These are phyloP conservation scores for Zhuliangozyma parablackwelliae DNA, from an alignment of 1,139 yeast species.

Conservation along the genomic window DNA sequence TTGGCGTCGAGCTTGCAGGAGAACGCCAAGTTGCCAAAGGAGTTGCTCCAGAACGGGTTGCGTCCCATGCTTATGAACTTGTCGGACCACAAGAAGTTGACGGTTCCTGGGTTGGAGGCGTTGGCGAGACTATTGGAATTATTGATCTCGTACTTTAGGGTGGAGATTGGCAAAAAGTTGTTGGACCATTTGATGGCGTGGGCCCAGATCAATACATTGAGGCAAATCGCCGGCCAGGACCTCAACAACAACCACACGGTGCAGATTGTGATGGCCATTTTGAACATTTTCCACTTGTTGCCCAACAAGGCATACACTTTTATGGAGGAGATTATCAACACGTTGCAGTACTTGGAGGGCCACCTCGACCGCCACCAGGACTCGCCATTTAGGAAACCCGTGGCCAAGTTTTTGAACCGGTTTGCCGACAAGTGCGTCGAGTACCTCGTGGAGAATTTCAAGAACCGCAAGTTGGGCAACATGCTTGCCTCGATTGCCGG, in stretches of 20 bases:
- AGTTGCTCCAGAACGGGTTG: constrained; percentile 84
- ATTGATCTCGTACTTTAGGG: constrained; percentile 87
- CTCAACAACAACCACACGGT: constrained; percentile 77
- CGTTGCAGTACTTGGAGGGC: constrained; percentile 74
- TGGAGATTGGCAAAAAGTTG: constrained; percentile 90
- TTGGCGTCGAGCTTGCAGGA: constrained; percentile 79
- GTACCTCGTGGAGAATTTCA: constrained; percentile 65
- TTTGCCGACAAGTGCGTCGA: constrained; percentile 74
- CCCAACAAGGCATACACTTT: constrained; percentile 92
- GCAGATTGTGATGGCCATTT: constrained; percentile 82
- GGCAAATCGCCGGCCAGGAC: constrained; percentile 67
- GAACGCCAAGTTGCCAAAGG: constrained; percentile 87
- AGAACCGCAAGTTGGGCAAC: constrained; percentile 64
- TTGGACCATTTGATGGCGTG: constrained; percentile 93
- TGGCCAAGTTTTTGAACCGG: constrained; percentile 80
- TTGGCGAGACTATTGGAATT: constrained; percentile 81
- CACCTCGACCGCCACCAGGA: constrained; percentile 78
- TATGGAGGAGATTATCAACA: constrained; percentile 78
- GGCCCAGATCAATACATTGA: constrained; percentile 82
- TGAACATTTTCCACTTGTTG: constrained; percentile 84
- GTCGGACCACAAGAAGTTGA: constrained; percentile 86
- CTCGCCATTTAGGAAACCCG: constrained; percentile 90
- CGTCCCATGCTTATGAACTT: constrained; percentile 94
- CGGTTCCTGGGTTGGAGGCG: constrained; percentile 89
- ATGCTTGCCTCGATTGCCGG: constrained; percentile 62